A percentile compares a stretch with the other conserved stretches of the same genome.
phyloP scores from a whole-genome alignment of 352 stramenopile species.

The Phytophthora megakarya region DNA sequence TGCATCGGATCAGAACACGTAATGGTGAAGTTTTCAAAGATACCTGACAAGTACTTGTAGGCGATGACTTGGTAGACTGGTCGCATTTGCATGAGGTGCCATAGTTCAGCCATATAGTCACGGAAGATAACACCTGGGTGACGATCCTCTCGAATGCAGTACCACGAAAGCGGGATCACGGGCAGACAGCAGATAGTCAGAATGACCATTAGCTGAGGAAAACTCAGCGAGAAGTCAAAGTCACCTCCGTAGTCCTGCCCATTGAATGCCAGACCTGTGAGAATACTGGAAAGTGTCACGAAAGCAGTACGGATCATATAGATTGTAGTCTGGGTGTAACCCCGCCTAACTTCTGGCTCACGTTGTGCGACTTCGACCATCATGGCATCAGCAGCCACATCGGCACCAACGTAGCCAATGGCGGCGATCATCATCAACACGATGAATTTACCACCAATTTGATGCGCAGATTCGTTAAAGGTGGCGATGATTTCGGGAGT shows the following conservation, averaged over 20 bases:
- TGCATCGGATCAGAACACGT: slow-evolving; percentile 40
- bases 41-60: slow-evolving; percentile 40
- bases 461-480: slow-evolving; percentile 36
- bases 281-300: slow-evolving; percentile 36
- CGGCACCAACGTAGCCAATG: slow-evolving; percentile 48
- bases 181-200: slow-evolving; percentile 38
- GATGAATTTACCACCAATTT: slow-evolving; percentile 45
- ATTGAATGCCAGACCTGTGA: slow-evolving; percentile 49
- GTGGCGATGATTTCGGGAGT: slow-evolving; percentile 28
- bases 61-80: slow-evolving; percentile 49
- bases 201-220: slow-evolving; percentile 50
- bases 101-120: slow-evolving; percentile 46
- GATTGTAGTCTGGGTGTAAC: slow-evolving; percentile 36
- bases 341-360: slow-evolving; percentile 32
- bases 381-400: slow-evolving; percentile 45
- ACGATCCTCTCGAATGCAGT: slow-evolving; percentile 53
- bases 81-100: slow-evolving; percentile 37
- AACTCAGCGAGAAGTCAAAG: slow-evolving; percentile 52
- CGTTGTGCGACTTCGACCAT: slow-evolving; percentile 47
- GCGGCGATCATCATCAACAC: slow-evolving; percentile 52
- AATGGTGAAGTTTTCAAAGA: slow-evolving; percentile 48
- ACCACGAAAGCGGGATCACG: slow-evolving; percentile 49
- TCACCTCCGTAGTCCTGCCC: slow-evolving; percentile 50
- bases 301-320: slow-evolving; percentile 49
- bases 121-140: slow-evolving; percentile 32